These are phyloP conservation scores for Obelidium mucronatum DNA, from an alignment of 192 early-diverging fungal genomes.

Conservation along the genomic window DNA sequence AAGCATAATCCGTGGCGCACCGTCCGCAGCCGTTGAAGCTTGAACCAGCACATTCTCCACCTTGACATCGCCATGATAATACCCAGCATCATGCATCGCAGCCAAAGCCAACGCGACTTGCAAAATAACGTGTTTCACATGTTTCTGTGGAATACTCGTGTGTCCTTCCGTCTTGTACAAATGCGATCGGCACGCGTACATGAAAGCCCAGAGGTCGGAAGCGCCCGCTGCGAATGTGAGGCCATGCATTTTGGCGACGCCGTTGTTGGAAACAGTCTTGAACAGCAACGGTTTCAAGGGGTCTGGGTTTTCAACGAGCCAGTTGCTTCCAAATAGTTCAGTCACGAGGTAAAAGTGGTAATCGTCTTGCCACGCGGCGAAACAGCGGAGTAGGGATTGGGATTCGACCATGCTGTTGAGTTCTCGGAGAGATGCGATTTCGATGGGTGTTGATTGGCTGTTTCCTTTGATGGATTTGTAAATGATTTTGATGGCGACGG, in stretches of 20 bases:
- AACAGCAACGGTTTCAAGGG: not conserved
- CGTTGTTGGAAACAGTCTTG: not conserved
- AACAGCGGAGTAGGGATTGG: not conserved
- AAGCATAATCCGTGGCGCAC: not conserved
- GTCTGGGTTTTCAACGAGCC: not conserved
- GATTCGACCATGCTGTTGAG: not conserved
- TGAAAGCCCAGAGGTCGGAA: constrained; percentile 30
- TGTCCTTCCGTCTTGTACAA: not conserved
- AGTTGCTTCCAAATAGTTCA: constrained; percentile 23
- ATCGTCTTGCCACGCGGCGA: constrained; percentile 13
- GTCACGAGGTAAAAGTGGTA: constrained; percentile 35
- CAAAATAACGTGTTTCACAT: constrained; percentile 40
- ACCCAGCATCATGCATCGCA: constrained; percentile 49
- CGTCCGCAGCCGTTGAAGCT: not conserved
- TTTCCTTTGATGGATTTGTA: not conserved
- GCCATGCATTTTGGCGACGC: not conserved
- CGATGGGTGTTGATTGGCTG: not conserved
- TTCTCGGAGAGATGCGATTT: constrained; percentile 1
- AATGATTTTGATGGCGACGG: constrained; percentile 37
- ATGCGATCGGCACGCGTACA: not conserved
- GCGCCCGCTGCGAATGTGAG: constrained; percentile 10
- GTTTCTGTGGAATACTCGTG: not conserved
- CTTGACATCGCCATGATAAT: constrained; percentile 65
- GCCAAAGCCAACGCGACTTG: constrained; percentile 51
- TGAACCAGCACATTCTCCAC: constrained; percentile 62